Percentiles rank a stretch among this genome's conserved stretches.
These are phyloP conservation scores for Botryosphaeria dothidea DNA, from an alignment of 2,329 filamentous ascomycete genomes.

Conservation along the genomic window DNA sequence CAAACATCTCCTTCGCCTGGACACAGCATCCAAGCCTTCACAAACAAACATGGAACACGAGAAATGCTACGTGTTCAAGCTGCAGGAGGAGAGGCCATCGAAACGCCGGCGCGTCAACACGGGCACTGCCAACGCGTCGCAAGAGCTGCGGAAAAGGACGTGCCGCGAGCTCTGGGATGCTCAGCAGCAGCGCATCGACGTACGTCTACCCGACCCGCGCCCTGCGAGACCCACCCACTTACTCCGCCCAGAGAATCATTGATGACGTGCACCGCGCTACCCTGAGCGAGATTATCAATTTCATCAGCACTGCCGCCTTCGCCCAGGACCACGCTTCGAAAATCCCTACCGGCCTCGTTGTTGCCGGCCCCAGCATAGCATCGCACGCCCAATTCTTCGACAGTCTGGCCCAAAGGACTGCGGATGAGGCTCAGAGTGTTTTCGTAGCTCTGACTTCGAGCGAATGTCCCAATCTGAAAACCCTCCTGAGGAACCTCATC, in stretches of 20 bases:
- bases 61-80: constrained; percentile 49
- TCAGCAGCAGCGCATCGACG: constrained; percentile 65
- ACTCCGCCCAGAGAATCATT: constrained; percentile 34
- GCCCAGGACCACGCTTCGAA: constrained; percentile 40
- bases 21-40: background rate
- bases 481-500: constrained; percentile 71
- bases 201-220: constrained; percentile 31
- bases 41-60: constrained; percentile 48
- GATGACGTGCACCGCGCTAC: constrained; percentile 42
- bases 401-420: constrained; percentile 31
- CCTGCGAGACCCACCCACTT: background rate
- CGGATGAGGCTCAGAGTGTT: constrained; percentile 41
- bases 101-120: constrained; percentile 43
- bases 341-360: constrained; percentile 70
- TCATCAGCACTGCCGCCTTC: constrained; percentile 35
- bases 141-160: constrained; percentile 55
- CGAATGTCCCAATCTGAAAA: constrained; percentile 74
- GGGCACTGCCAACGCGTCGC: constrained; percentile 34
- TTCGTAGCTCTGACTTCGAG: constrained; percentile 69
- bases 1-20: background rate
- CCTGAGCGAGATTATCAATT: constrained; percentile 39
- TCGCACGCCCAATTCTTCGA: constrained; percentile 74
- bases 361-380: constrained; percentile 77
- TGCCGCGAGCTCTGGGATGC: constrained; percentile 66
- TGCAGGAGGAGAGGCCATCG: constrained; percentile 36